A percentile compares a stretch with the other conserved stretches of the same genome.
Conservation (phyloP, 2,329 filamentous ascomycete species). For the Penicillium palitans region DNA sequence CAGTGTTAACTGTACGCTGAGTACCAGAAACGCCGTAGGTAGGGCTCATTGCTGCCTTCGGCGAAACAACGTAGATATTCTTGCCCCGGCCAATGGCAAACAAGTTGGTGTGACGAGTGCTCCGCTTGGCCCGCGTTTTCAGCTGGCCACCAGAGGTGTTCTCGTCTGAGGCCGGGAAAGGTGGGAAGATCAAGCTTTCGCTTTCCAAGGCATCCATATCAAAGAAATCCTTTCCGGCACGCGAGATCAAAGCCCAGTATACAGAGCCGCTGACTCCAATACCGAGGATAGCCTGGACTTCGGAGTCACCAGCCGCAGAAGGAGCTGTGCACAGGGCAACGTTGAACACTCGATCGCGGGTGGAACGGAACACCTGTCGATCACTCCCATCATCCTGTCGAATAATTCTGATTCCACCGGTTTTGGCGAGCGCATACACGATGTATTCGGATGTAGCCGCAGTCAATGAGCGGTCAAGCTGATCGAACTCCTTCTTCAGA, state of each 20-base stretch:
- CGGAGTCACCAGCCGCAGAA: slow-evolving; percentile 52
- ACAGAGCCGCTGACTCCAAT: slow-evolving; percentile 93
- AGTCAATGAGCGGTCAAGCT: slow-evolving; percentile 90
- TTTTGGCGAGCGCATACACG: slow-evolving; percentile 89
- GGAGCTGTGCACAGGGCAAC: slow-evolving; percentile 75
- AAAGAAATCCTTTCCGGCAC: slow-evolving; percentile 74
- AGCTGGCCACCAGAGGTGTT: slow-evolving; percentile 88
- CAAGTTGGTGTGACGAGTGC: slow-evolving; percentile 83
- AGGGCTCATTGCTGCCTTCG: slow-evolving; percentile 53
- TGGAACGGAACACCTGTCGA: slow-evolving; percentile 86
- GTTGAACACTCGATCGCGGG: slow-evolving; percentile 92
- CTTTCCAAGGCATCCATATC: slow-evolving; percentile 77
- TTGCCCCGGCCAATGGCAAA: slow-evolving; percentile 96
- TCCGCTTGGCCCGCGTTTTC: slow-evolving; percentile 92
- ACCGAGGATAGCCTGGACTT: slow-evolving; percentile 80
- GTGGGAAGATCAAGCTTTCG: slow-evolving; percentile 85
- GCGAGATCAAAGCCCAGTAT: slow-evolving; percentile 87
- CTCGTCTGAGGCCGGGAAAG: slow-evolving; percentile 80
- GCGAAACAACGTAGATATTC: slow-evolving; percentile 84
- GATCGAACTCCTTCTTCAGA: slow-evolving; percentile 96
- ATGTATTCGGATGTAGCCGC: slow-evolving; percentile 90
- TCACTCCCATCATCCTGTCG: slow-evolving; percentile 91
- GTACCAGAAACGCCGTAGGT: slow-evolving; percentile 53
- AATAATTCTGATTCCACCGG: slow-evolving; percentile 88
- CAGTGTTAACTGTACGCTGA: slow-evolving; percentile 72